Evolutionary conservation across 805 yeast species (phyloP).

Genomic region (Nakazawaea molendinolei): DNA sequence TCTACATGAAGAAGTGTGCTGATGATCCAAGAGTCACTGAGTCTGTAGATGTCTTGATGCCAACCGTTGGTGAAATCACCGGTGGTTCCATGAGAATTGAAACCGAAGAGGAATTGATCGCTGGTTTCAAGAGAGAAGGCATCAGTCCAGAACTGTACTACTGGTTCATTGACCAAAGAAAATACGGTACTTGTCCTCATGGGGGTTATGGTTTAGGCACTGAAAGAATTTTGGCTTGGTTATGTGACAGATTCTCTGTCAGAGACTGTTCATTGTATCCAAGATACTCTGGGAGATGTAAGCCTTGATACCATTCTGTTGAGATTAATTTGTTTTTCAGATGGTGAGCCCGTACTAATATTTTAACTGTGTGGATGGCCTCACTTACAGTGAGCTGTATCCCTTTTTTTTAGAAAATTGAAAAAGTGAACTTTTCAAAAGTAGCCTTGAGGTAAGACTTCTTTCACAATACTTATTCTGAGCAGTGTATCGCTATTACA

Average conservation of each 20-base stretch:
- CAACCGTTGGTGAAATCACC: conserved; percentile 97
- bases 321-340: too few relatives aligned
- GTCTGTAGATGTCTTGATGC: conserved; percentile 97
- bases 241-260: conserved; percentile 95
- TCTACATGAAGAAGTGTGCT: conserved; percentile 90
- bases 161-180: conserved; percentile 94
- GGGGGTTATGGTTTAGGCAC: conserved; percentile 99
- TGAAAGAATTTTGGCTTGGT: conserved; percentile 97
- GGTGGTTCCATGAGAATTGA: conserved; percentile 99
- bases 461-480: too few relatives aligned
- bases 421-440: too few relatives aligned
- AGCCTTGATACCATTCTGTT: too few relatives aligned
- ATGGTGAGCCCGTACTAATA: too few relatives aligned
- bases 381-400: too few relatives aligned
- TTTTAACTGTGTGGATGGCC: too few relatives aligned
- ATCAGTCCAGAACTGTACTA: conserved; percentile 80
- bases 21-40: conserved; percentile 96
- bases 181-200: conserved; percentile 96
- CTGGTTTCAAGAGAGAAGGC: conserved; percentile 89
- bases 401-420: too few relatives aligned
- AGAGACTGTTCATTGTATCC: conserved; percentile 98
- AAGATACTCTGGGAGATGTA: conserved; percentile 96
- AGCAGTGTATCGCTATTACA: too few relatives aligned
- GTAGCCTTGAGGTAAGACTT: too few relatives aligned
- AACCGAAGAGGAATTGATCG: conserved; percentile 73